Base-by-base conservation (phyloP, 2,329 filamentous ascomycete genomes). In the Colletotrichum lupini region DNA sequence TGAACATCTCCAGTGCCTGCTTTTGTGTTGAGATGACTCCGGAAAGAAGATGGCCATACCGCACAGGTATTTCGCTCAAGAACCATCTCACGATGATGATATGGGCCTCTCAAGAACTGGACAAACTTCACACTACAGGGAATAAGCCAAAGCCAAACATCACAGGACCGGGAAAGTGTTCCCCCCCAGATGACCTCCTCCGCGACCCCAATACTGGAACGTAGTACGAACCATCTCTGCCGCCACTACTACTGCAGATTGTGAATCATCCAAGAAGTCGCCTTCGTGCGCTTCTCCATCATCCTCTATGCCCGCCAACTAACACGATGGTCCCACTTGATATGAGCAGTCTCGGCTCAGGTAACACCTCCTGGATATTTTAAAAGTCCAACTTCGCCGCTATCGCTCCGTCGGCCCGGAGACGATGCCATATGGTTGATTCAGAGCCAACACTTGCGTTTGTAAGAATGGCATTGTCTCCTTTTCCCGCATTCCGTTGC, bases 191-290 rank as follows among this genome's bases (percentile, higher is more conserved):
- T 3, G 32, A 49, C 37, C 5, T 49, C 22, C 62, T 53, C 22
- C 49, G 35, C 5, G 61, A 68, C 9, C 59, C 52, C 6, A n/a
- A 8, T 30, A 16, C 32, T 60, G 70, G n/a, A 24, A 68, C 16
- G 69, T 62, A 24, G 52, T 61, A 14, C 66, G 64, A 22, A 52
- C 35, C 30, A 57, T 75, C 16, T 71, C 8, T 67, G 67, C 1
- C 67, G 75, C 16, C 67, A 71, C 7, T 76, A 69, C 52, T 76
- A 76, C 28, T 55, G 65, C 28, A 71, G 75, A n/a, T 75, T 72
- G 12, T 76, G 74, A 73, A 75, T 76, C 7, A 53, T 76, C 16
- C 75, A 76, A 53, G 75, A 76, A 56, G 70, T 75, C 9, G 56
- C 52, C 24, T 26, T 26, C 24, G 24, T 26, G 24, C 24, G 24